Evolutionary conservation across 805 yeast genomes (phyloP).

Genomic region (Yamadazyma laniorum): DNA sequence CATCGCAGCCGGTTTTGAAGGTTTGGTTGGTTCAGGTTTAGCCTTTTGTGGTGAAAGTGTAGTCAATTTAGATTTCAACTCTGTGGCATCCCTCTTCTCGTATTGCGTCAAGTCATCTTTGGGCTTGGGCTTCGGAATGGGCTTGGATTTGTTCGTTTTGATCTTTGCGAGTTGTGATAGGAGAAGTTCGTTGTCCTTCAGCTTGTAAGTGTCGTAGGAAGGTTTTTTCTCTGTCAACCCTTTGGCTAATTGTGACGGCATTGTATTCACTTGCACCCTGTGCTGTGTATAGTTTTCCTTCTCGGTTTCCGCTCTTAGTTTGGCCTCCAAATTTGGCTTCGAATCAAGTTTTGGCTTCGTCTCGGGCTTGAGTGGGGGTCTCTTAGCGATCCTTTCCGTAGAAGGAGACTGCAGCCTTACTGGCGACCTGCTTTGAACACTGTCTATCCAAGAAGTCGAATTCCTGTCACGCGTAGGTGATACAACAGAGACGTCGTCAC

Average conservation of each 20-base stretch:
- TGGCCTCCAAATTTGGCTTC: not conserved
- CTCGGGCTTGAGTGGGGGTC: not conserved
- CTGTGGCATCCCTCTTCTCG: slow-evolving; percentile 10
- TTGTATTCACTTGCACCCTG: slow-evolving; percentile 2
- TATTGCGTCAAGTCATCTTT: slow-evolving; percentile 16
- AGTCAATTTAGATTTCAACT: slow-evolving; percentile 3
- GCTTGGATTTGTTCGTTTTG: slow-evolving; percentile 13
- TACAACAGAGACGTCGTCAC: not conserved
- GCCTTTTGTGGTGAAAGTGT: slow-evolving; percentile 2
- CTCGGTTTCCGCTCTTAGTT: no score
- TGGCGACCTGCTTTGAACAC: slow-evolving; percentile 12
- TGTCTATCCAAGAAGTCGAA: slow-evolving; percentile 12
- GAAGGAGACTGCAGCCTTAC: no score
- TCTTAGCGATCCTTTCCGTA: no score
- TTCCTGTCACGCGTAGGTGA: slow-evolving; percentile 5
- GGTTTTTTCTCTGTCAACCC: no score
- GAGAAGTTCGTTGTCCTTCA: slow-evolving; percentile 22
- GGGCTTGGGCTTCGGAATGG: slow-evolving; percentile 14
- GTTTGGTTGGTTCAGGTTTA: slow-evolving; percentile 2
- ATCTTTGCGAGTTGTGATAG: slow-evolving; percentile 25
- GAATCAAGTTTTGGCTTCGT: not conserved
- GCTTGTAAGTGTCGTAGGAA: slow-evolving; percentile 19
- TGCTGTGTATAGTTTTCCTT: no score
- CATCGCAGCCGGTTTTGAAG: slow-evolving; percentile 4
- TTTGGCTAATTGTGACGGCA: no score